phyloP scores from a whole-genome alignment of 1,139 yeast genomes.

The Geotrichum europaeum region DNA sequence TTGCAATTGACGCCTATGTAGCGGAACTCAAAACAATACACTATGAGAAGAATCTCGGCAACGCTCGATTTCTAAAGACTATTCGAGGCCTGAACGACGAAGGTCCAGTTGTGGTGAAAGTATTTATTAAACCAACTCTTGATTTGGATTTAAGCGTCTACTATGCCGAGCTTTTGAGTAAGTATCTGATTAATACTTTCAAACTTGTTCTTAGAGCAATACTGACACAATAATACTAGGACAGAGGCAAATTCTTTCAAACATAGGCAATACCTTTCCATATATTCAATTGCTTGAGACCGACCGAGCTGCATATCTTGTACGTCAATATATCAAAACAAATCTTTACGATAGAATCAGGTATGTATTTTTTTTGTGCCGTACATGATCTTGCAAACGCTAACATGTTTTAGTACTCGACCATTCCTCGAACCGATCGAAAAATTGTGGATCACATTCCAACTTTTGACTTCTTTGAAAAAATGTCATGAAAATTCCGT shows the following conservation, averaged over 20 bases:
- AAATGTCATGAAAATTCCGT: slow-evolving; percentile 59
- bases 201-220: background rate
- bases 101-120: slow-evolving; percentile 70
- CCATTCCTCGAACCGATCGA: slow-evolving; percentile 83
- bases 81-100: slow-evolving; percentile 62
- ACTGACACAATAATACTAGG: slow-evolving; percentile 23
- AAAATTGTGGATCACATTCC: slow-evolving; percentile 78
- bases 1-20: slow-evolving; percentile 84
- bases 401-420: slow-evolving; percentile 46
- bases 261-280: slow-evolving; percentile 59
- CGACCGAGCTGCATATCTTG: slow-evolving; percentile 83
- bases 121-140: slow-evolving; percentile 69
- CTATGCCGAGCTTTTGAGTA: slow-evolving; percentile 22
- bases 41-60: slow-evolving; percentile 62
- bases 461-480: slow-evolving; percentile 55
- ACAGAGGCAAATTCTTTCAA: slow-evolving; percentile 38
- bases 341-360: slow-evolving; percentile 78
- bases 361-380: slow-evolving; percentile 19
- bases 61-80: slow-evolving; percentile 81
- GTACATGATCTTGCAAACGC: background rate
- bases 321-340: slow-evolving; percentile 72
- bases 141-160: slow-evolving; percentile 35
- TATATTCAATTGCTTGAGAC: slow-evolving; percentile 76
- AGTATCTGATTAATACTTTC: slow-evolving; percentile 10
- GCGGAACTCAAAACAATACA: slow-evolving; percentile 70